Evolutionary conservation across 2,329 filamentous ascomycete species (phyloP).

Genomic region (Alternaria gaisen): DNA sequence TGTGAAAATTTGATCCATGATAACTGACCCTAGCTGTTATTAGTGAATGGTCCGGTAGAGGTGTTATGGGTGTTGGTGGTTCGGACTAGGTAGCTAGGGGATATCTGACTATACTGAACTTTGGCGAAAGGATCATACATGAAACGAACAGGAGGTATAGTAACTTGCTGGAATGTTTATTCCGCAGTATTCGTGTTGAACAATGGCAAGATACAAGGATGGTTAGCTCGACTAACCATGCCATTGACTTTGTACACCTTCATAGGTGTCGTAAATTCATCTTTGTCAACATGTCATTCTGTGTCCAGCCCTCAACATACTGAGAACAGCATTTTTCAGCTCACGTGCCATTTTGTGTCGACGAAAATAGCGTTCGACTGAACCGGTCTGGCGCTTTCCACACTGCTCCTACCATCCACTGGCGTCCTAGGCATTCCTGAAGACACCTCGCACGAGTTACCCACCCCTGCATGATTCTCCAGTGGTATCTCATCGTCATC

Average conservation of each 20-base stretch:
- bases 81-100: background rate
- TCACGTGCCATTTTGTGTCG: background rate
- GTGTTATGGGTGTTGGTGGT: constrained; percentile 75
- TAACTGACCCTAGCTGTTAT: constrained; percentile 66
- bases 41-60: constrained; percentile 92
- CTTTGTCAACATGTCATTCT: too few relatives aligned
- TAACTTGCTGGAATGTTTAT: background rate
- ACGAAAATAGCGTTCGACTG: background rate
- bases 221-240: too few relatives aligned
- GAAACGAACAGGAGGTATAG: background rate
- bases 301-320: background rate
- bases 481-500: constrained; percentile 1
- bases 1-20: too few relatives aligned
- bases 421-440: background rate
- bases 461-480: background rate
- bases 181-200: too few relatives aligned
- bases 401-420: background rate
- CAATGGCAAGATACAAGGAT: too few relatives aligned
- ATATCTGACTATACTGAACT: background rate
- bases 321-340: background rate
- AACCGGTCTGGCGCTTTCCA: background rate
- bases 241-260: background rate
- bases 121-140: background rate
- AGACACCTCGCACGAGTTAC: background rate
- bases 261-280: too few relatives aligned